Conservation (phyloP, 768 basidiomycete genomes). For the Cyathus striatus region DNA sequence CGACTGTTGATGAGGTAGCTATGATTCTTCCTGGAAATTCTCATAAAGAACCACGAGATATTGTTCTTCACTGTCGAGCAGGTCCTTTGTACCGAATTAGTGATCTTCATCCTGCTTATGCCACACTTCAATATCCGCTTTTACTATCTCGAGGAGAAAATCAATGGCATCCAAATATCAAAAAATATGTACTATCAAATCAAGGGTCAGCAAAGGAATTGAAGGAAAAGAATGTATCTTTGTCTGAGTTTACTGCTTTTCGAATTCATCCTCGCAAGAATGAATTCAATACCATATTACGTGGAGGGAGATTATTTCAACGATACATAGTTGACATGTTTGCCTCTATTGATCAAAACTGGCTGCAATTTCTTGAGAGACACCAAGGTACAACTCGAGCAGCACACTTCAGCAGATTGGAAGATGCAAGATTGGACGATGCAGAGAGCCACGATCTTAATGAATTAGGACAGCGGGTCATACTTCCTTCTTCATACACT, state of each 20-base stretch:
- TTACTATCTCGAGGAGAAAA: conserved; percentile 15
- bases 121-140: conserved; percentile 15
- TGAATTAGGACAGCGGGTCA: conserved; percentile 23
- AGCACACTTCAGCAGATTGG: conserved; percentile 16
- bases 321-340: conserved; percentile 31
- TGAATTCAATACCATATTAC: conserved; percentile 23
- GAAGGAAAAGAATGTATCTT: conserved; percentile 11
- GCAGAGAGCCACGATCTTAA: conserved; percentile 17
- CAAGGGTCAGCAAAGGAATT: conserved; percentile 4
- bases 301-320: conserved; percentile 28
- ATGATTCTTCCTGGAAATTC: conserved; percentile 21
- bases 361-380: conserved; percentile 23
- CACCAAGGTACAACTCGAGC: conserved; percentile 30
- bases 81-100: conserved; percentile 11
- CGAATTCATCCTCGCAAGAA: conserved; percentile 16
- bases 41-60: conserved; percentile 9
- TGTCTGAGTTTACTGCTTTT: conserved; percentile 23
- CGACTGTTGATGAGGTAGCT: conserved; percentile 29
- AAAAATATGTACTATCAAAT: background rate
- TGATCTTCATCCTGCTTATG: conserved; percentile 15
- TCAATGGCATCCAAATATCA: conserved; percentile 14
- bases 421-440: conserved; percentile 19
- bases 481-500: conserved; percentile 36
- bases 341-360: conserved; percentile 30
- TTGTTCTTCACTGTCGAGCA: conserved; percentile 9